These are phyloP conservation scores for Bjerkandera adusta DNA, from an alignment of 1,284 basidiomycete species.

Conservation along the genomic window DNA sequence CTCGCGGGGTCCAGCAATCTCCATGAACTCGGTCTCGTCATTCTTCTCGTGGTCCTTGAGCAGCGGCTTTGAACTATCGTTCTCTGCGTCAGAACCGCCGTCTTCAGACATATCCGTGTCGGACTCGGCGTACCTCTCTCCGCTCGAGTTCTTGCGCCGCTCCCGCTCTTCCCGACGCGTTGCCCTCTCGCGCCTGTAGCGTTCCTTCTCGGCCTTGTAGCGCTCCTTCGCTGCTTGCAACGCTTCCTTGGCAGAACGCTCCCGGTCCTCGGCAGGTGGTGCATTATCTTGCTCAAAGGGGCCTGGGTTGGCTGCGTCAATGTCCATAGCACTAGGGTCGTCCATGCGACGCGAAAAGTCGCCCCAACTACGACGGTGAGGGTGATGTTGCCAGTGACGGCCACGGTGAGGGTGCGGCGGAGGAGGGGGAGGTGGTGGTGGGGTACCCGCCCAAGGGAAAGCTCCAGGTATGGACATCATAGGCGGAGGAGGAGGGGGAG, in stretches of 20 bases:
- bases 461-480: not conserved
- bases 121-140: conserved; percentile 22
- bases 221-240: conserved; percentile 64
- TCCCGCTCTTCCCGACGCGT: conserved; percentile 44
- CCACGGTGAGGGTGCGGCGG: not conserved
- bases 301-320: not conserved
- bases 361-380: too few relatives aligned
- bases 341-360: not conserved
- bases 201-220: conserved; percentile 69
- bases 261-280: not conserved
- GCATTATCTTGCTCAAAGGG: not conserved
- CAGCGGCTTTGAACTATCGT: not conserved
- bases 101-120: conserved; percentile 1
- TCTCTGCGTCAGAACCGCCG: conserved; percentile 2
- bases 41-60: conserved; percentile 6
- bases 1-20: conserved; percentile 1
- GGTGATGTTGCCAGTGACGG: not conserved
- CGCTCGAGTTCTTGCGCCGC: conserved; percentile 25
- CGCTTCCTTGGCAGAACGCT: conserved; percentile 50
- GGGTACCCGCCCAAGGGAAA: not conserved
- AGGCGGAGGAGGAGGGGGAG: conserved; percentile 6
- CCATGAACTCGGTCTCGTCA: not conserved
- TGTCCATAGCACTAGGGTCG: not conserved
- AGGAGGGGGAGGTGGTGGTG: too few relatives aligned
- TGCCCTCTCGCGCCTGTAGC: conserved; percentile 57